Base-by-base conservation (phyloP, 1,284 basidiomycete genomes). In the Moesziomyces parantarcticus region DNA sequence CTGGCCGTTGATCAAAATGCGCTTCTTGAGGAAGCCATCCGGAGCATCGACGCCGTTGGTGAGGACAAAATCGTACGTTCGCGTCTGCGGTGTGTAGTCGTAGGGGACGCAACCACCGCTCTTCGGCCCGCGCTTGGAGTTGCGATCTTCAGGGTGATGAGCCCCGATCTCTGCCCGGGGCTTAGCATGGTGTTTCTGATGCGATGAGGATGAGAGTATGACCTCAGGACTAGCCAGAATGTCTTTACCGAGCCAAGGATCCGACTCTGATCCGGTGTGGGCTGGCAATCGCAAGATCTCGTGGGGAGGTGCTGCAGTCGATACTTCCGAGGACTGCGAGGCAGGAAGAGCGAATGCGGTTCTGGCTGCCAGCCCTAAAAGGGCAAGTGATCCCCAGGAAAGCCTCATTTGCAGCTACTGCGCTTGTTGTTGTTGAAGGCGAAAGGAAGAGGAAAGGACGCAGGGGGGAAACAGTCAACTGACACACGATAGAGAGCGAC, bases 1-100 rank as follows among this genome's bases (percentile, higher is more conserved):
- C 22, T 68, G 49, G 18, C 70, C 76, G 53, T 82, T 82, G 59
- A 81, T 62, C 16, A 76, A 50, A 54, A 80, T 78, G 44, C 78
- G 64, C 20, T 71, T 66, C 46, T 78, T 79, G 25, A 50, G 41
- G 40, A 71, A 67, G 9, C 79, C 80, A 32, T 79, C 80, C 5
- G 78, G 78, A 9, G 72, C 71, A 21, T 52, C 54, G 6, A 55
- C 39, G 1, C 66, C 59, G 22, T 75, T 58, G 13, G 76, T 67
- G 26, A 82, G 46, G 11, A 51, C 71, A 57, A 67, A 79, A 23
- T 74, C 66, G 47, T 63, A 82, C 23, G 52, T 44, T 11, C 81
- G 76, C 3, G 59, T 66, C 5, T 49, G 62, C 13, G 76, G 72
- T 3, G 73, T 72, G 25, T 52, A 72, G 50, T 72, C 63, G 32